A percentile compares a stretch with the other conserved stretches of the same genome.
Evolutionary conservation across 164 flowering plant species (phyloP).

Genomic region (Sedum album): DNA sequence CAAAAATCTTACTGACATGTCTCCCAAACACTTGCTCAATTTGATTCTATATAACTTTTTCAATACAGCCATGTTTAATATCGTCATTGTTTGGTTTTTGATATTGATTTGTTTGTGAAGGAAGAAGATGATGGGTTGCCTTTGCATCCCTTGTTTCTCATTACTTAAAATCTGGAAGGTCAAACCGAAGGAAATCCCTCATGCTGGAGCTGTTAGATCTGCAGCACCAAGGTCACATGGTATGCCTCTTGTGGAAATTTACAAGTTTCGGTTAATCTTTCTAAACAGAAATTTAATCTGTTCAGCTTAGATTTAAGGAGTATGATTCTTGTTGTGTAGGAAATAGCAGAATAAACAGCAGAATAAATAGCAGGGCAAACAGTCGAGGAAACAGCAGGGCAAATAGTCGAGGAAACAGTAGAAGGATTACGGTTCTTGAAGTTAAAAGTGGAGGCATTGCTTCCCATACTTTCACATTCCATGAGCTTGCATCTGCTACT

Average conservation of each 20-base stretch:
- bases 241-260: neutral
- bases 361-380: too few species aligned
- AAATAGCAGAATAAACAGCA: neutral
- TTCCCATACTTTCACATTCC: conserved; percentile 4
- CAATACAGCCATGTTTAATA: neutral
- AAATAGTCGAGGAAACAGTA: neutral
- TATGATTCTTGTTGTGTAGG: neutral
- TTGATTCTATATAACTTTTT: conserved; percentile 2
- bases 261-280: too few species aligned
- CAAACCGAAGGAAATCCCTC: neutral
- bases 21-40: conserved; percentile 6
- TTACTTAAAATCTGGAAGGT: neutral
- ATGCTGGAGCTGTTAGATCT: neutral
- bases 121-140: conserved; percentile 2
- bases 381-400: neutral
- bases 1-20: neutral
- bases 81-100: neutral
- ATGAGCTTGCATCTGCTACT: neutral
- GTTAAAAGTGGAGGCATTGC: conserved; percentile 1
- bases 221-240: neutral
- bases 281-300: too few species aligned
- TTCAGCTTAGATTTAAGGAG: too few species aligned
- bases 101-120: neutral
- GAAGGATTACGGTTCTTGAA: neutral
- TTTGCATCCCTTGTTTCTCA: neutral